These are phyloP conservation scores for Leccinum subrobustum DNA, from an alignment of 1,284 basidiomycete genomes.

Conservation along the genomic window DNA sequence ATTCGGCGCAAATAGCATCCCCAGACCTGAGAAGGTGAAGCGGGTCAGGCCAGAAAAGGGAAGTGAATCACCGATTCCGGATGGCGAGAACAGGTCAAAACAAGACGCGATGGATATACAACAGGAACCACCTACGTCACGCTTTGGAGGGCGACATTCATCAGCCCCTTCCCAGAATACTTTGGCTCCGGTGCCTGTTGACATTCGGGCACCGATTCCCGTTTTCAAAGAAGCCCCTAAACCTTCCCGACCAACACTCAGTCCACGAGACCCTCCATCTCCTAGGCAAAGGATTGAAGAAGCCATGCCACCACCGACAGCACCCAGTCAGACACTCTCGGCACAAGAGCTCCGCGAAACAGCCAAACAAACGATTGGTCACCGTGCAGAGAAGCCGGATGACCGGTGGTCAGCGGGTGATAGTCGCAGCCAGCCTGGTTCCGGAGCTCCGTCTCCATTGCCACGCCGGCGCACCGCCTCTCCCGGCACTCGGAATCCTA, in stretches of 20 bases:
- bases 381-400: slow-evolving; percentile 36
- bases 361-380: slow-evolving; percentile 59
- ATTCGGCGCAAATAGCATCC: slow-evolving; percentile 47
- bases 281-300: slow-evolving; percentile 37
- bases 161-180: slow-evolving; percentile 14
- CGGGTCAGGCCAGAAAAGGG: slow-evolving; percentile 58
- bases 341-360: slow-evolving; percentile 80
- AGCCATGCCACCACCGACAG: slow-evolving; percentile 73
- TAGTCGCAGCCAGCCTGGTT: slow-evolving; percentile 43
- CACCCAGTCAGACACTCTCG: slow-evolving; percentile 75
- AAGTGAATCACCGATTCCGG: slow-evolving; percentile 42
- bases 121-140: slow-evolving; percentile 22
- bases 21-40: slow-evolving; percentile 74
- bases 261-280: slow-evolving; percentile 43
- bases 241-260: slow-evolving; percentile 15
- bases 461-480: slow-evolving; percentile 61
- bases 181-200: slow-evolving; percentile 13
- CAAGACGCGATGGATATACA: slow-evolving; percentile 41
- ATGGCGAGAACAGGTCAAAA: slow-evolving; percentile 28
- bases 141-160: slow-evolving; percentile 26
- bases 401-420: slow-evolving; percentile 40
- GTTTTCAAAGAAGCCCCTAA: slow-evolving; percentile 24
- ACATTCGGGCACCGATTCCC: slow-evolving; percentile 20
- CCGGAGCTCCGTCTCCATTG: slow-evolving; percentile 52
- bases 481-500: slow-evolving; percentile 65